Conservation (phyloP, 1,139 yeast genomes). For the Hyphopichia burtonii region DNA sequence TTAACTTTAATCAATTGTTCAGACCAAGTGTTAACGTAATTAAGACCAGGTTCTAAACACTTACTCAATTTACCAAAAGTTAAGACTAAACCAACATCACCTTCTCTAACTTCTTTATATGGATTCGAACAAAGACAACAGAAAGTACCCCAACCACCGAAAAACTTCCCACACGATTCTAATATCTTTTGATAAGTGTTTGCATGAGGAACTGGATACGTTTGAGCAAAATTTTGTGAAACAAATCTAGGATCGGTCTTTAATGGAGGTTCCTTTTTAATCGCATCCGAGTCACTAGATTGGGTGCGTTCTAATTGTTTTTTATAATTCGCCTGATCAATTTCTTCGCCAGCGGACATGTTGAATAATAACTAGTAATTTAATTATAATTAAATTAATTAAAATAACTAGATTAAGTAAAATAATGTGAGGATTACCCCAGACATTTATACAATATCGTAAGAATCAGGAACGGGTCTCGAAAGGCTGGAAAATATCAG, state of each 20-base stretch:
- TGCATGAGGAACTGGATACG: constrained; percentile 35
- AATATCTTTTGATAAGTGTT: constrained; percentile 43
- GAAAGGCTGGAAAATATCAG: too few relatives aligned
- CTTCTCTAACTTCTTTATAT: constrained; percentile 61
- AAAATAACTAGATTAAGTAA: too few relatives aligned
- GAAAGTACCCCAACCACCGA: constrained; percentile 61
- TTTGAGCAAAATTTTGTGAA: constrained; percentile 33
- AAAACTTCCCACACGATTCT: constrained; percentile 41
- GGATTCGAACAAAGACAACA: constrained; percentile 64
- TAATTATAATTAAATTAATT: neutral
- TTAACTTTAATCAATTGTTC: constrained; percentile 55
- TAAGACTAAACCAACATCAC: constrained; percentile 69
- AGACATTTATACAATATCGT: too few relatives aligned
- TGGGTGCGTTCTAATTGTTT: neutral
- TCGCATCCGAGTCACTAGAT: neutral
- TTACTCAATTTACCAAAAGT: constrained; percentile 67
- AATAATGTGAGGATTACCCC: too few relatives aligned
- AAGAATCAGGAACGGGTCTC: too few relatives aligned
- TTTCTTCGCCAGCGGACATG: neutral
- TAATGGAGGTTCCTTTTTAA: constrained; percentile 13
- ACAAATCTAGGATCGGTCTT: constrained; percentile 31
- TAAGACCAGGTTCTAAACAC: constrained; percentile 70
- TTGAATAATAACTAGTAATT: neutral
- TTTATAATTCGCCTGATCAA: constrained; percentile 3
- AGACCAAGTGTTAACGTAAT: constrained; percentile 63